These are phyloP conservation scores for Nevesoporus exiguus DNA, from an alignment of 768 basidiomycete genomes.

Conservation along the genomic window DNA sequence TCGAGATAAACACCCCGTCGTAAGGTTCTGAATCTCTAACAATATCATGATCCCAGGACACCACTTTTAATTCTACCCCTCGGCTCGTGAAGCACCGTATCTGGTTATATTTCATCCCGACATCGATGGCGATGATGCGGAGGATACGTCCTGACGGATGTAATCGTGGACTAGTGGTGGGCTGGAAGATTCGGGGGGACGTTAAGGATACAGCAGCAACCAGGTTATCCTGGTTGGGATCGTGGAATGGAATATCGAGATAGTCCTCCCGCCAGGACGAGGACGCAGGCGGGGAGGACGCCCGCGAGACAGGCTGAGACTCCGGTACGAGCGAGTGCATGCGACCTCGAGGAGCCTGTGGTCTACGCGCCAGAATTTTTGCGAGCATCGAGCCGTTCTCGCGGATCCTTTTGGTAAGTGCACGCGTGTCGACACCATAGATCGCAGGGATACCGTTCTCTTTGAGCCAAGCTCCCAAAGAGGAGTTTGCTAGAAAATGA, in stretches of 20 bases:
- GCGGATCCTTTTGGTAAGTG: slow-evolving; percentile 92
- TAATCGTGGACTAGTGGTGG: slow-evolving; percentile 49
- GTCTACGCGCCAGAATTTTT: slow-evolving; percentile 67
- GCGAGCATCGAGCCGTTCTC: slow-evolving; percentile 94
- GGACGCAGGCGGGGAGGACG: slow-evolving; percentile 51
- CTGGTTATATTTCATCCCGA: slow-evolving; percentile 99
- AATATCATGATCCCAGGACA: slow-evolving; percentile 97
- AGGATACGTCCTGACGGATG: slow-evolving; percentile 80
- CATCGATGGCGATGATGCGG: slow-evolving; percentile 88
- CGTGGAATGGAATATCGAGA: slow-evolving; percentile 74
- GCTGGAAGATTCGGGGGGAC: slow-evolving; percentile 64
- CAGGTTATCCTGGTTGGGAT: slow-evolving; percentile 87
- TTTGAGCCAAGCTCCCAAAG: slow-evolving; percentile 88
- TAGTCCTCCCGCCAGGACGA: slow-evolving; percentile 82
- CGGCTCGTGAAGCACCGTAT: slow-evolving; percentile 92
- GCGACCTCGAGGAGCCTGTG: slow-evolving; percentile 40
- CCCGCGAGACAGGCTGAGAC: slow-evolving; percentile 42
- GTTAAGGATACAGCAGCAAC: slow-evolving; percentile 84
- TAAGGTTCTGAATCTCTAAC: slow-evolving; percentile 73
- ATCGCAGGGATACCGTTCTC: slow-evolving; percentile 93
- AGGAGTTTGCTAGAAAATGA: slow-evolving; percentile 89
- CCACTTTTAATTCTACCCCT: slow-evolving; percentile 93
- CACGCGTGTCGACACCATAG: slow-evolving; percentile 94
- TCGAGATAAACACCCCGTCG: slow-evolving; percentile 95
- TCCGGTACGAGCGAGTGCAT: slow-evolving; percentile 33